These are phyloP conservation scores for Termitomyces sp. DNA, from an alignment of 768 basidiomycete species.

Conservation along the genomic window DNA sequence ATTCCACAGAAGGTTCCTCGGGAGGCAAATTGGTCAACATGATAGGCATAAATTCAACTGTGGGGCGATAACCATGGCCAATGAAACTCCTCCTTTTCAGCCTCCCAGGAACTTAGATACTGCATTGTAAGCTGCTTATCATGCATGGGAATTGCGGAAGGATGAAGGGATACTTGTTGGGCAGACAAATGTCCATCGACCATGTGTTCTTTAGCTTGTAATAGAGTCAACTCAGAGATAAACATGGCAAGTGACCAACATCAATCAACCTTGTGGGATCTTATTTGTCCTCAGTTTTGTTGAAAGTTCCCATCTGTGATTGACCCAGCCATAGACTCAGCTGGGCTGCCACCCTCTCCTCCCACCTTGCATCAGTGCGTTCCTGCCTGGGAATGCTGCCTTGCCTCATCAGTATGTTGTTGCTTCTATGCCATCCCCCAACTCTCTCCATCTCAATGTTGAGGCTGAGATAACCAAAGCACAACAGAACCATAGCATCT, in stretches of 20 bases:
- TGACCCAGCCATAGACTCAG: no score
- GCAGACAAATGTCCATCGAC: not conserved
- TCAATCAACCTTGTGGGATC: not conserved
- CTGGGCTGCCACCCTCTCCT: no score
- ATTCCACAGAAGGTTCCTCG: not conserved
- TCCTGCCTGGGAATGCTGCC: no score
- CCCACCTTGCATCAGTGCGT: no score
- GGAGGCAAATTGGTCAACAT: not conserved
- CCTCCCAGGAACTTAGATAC: not conserved
- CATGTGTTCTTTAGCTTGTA: not conserved
- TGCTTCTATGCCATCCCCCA: no score
- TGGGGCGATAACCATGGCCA: not conserved
- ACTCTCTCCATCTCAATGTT: no score
- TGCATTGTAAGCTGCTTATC: not conserved
- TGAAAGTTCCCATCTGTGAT: no score
- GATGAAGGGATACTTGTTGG: no score
- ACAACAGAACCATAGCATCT: no score
- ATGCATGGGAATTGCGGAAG: not conserved
- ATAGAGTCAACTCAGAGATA: not conserved
- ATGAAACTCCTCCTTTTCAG: not conserved
- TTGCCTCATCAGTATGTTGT: no score
- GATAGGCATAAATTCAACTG: not conserved
- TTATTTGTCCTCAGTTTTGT: no score
- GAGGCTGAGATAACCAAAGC: no score
- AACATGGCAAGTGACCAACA: not conserved